phyloP scores from a whole-genome alignment of 345 rosid genomes.

The Citrus australasica region DNA sequence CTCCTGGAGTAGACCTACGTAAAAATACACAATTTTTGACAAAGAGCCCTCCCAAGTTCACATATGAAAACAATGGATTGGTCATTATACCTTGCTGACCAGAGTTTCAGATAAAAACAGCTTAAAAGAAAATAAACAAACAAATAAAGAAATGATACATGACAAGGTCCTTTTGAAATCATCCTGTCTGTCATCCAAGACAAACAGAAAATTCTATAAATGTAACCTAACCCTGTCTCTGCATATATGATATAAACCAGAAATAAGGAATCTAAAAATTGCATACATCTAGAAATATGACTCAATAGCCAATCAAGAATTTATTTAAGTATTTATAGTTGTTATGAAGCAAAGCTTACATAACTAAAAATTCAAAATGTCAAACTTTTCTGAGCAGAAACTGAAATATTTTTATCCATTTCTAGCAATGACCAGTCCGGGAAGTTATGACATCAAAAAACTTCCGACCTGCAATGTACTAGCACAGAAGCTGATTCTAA shows the following conservation, averaged over 20 bases:
- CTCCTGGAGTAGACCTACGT: background rate
- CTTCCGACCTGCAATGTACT: conserved; percentile 89
- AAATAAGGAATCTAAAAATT: background rate
- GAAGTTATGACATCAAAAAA: conserved; percentile 13
- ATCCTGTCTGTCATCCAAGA: background rate
- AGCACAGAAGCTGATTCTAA: conserved; percentile 94
- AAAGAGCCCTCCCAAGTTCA: background rate
- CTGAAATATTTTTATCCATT: background rate
- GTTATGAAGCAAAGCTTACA: background rate
- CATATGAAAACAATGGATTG: background rate
- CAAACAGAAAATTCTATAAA: background rate
- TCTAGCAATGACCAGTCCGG: background rate
- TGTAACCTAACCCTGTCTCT: background rate
- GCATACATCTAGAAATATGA: background rate
- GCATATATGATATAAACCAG: background rate
- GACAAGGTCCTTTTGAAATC: background rate
- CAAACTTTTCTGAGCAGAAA: background rate
- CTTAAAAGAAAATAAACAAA: background rate
- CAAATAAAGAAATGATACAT: background rate
- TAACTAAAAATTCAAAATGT: background rate
- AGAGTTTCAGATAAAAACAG: background rate
- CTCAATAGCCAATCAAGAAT: background rate
- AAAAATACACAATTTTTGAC: background rate
- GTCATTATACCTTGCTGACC: background rate
- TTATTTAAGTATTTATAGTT: background rate